Percentiles rank a stretch among this genome's conserved stretches.
phyloP scores from a whole-genome alignment of 805 yeast genomes.

The Ascoidea tarda region DNA sequence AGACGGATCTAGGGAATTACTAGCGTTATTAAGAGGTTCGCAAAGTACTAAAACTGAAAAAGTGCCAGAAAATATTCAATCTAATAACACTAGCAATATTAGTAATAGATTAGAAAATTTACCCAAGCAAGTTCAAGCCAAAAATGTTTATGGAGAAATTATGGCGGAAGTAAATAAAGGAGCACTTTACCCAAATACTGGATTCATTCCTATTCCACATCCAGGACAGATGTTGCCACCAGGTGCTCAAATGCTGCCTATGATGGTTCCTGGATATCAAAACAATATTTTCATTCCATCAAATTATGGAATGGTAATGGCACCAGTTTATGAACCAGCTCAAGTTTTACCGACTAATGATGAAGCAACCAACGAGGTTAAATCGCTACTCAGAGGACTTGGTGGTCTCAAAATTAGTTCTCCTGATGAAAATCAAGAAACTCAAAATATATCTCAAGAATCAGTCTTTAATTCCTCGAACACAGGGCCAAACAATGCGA shows the following conservation, averaged over 20 bases:
- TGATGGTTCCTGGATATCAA: not conserved
- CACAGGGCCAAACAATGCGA: no score
- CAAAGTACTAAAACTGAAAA: not conserved
- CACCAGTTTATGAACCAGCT: not conserved
- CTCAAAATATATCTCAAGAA: no score
- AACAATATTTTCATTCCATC: not conserved
- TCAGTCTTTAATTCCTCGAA: no score
- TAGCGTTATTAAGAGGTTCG: not conserved
- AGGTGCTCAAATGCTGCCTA: not conserved
- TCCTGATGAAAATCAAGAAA: no score
- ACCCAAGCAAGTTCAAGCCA: not conserved
- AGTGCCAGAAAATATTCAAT: not conserved
- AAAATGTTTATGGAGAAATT: not conserved
- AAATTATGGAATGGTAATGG: not conserved
- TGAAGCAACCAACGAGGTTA: not conserved
- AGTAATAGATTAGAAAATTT: no score
- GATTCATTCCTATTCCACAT: not conserved
- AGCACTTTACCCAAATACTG: not conserved
- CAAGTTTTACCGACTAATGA: not conserved
- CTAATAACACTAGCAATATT: not conserved
- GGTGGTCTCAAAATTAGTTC: not conserved
- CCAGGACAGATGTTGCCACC: not conserved
- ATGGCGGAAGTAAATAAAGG: not conserved
- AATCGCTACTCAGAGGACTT: not conserved
- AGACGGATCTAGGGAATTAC: not conserved